Percentiles rank a stretch among this genome's conserved stretches.
Evolutionary conservation across 495 filamentous ascomycete genomes (phyloP).

Genomic region (Penicillium maclennaniae): DNA sequence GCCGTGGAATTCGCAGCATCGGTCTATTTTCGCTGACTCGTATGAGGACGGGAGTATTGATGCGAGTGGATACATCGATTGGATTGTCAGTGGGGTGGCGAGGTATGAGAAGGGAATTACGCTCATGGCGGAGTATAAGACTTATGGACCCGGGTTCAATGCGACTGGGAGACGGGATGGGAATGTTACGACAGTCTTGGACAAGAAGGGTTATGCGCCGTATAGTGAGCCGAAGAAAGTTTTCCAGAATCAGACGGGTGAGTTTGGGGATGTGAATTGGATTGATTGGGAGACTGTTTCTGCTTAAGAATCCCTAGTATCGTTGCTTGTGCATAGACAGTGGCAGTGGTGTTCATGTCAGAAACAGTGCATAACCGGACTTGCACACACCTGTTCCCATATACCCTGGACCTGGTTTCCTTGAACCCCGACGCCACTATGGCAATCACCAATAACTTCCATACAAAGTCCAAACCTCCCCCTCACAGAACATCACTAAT

Average conservation of each 20-base stretch:
- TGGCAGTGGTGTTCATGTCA: neutral
- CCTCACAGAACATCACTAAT: conserved; percentile 16
- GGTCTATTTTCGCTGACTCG: conserved; percentile 49
- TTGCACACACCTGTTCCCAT: too few species aligned
- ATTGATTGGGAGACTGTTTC: conserved; percentile 42
- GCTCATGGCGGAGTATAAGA: conserved; percentile 52
- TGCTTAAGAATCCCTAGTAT: neutral
- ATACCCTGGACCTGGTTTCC: too few species aligned
- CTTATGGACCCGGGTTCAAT: conserved; percentile 55
- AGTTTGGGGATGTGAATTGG: conserved; percentile 49
- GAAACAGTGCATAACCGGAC: neutral
- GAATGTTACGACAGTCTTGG: conserved; percentile 43
- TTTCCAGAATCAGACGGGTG: conserved; percentile 47
- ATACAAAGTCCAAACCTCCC: conserved; percentile 18
- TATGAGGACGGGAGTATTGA: conserved; percentile 52
- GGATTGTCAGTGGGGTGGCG: conserved; percentile 37
- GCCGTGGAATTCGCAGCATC: conserved; percentile 55
- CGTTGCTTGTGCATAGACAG: too few species aligned
- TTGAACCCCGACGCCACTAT: neutral
- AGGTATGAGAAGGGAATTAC: conserved; percentile 43
- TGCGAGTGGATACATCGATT: conserved; percentile 52
- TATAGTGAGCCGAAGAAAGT: conserved; percentile 51
- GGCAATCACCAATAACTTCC: conserved; percentile 20
- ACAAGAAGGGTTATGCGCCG: conserved; percentile 29
- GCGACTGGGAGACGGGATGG: conserved; percentile 38